Evolutionary conservation across 179 eudicot species (phyloP).

Genomic region (Beta macrorhiza): DNA sequence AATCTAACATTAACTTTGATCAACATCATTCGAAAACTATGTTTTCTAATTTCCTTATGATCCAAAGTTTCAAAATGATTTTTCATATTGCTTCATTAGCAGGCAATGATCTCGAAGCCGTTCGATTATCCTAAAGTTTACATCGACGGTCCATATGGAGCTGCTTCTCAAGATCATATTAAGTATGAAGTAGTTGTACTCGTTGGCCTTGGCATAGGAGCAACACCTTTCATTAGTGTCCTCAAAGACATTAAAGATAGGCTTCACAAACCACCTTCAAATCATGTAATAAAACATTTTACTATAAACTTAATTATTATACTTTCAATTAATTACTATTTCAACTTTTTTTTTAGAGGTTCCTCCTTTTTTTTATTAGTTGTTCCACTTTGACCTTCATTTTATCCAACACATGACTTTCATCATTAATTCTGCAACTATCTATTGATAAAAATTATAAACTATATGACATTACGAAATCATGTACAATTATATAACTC

Average conservation of each 20-base stretch:
- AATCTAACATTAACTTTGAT: background rate
- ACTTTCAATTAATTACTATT: too few species aligned
- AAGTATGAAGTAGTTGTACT: conserved; percentile 36
- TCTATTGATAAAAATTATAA: too few species aligned
- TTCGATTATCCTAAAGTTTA: conserved; percentile 32
- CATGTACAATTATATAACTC: too few species aligned
- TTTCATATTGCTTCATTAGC: background rate
- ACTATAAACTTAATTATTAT: too few species aligned
- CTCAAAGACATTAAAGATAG: conserved; percentile 31
- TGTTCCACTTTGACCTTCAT: too few species aligned
- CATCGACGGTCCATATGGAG: conserved; percentile 45
- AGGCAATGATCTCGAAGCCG: conserved; percentile 29
- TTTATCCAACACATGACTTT: too few species aligned
- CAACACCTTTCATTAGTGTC: conserved; percentile 44
- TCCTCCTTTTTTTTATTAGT: too few species aligned
- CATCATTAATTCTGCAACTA: too few species aligned
- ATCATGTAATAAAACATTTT: conserved; percentile 15
- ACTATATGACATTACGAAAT: too few species aligned
- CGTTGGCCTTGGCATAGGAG: conserved; percentile 43
- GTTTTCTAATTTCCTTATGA: background rate
- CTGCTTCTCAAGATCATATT: conserved; percentile 43
- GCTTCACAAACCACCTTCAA: conserved; percentile 23
- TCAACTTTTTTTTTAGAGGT: too few species aligned
- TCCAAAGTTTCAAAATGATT: background rate
- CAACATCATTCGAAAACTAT: background rate